Conservation (phyloP, 148 eudicot genomes). For the Gaultheria prostrata region DNA sequence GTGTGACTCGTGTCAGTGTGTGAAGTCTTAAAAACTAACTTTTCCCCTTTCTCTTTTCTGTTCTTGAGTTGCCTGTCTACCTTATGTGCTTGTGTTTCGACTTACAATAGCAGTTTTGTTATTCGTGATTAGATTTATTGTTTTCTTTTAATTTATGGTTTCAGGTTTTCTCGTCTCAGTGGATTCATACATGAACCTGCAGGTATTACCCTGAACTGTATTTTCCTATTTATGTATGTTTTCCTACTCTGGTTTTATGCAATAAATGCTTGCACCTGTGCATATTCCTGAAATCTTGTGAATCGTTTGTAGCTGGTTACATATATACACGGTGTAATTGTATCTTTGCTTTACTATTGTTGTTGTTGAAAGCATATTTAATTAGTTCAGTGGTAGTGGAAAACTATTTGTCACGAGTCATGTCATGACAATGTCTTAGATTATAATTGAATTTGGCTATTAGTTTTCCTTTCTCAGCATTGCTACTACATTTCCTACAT, state of each 20-base stretch:
- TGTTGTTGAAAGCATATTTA: slow-evolving; percentile 2
- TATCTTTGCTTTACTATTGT: background rate
- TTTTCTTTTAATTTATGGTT: slow-evolving; percentile 2
- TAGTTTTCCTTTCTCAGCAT: background rate
- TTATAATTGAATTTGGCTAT: background rate
- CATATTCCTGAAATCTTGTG: background rate
- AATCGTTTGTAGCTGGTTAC: background rate
- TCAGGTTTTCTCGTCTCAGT: slow-evolving; percentile 68
- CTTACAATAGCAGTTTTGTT: background rate
- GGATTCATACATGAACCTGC: slow-evolving; percentile 74
- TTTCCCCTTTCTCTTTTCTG: background rate
- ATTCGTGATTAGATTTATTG: background rate
- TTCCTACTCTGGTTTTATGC: background rate
- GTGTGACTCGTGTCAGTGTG: background rate
- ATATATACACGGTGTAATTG: background rate
- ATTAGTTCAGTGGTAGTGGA: background rate
- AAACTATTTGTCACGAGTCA: background rate
- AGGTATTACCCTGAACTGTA: slow-evolving; percentile 29
- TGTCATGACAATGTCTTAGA: background rate
- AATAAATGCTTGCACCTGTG: background rate
- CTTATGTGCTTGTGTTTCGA: background rate
- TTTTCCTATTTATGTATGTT: background rate
- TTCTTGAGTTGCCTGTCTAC: background rate
- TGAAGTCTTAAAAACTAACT: background rate
- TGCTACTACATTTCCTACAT: background rate